Conservation (phyloP, 2,329 filamentous ascomycete genomes). For the Xylariaceae sp. region DNA sequence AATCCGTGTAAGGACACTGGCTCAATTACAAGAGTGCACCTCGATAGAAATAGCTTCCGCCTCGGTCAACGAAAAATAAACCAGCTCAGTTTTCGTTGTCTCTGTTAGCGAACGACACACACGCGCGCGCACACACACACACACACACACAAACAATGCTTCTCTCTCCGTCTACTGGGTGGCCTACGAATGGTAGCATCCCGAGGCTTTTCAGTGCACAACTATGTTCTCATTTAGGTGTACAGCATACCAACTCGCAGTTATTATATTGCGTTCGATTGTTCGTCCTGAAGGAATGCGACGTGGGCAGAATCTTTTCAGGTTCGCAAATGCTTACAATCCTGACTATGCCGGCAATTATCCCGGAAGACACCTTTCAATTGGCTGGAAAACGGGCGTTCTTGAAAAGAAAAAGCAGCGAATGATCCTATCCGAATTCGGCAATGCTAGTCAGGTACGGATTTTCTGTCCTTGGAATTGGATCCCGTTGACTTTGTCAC, state of each 20-base stretch:
- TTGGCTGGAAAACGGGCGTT: slow-evolving; percentile 3
- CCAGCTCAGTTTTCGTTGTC: too few relatives aligned
- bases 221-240: too few relatives aligned
- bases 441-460: slow-evolving; percentile 13
- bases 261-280: neutral
- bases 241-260: neutral
- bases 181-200: neutral
- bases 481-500: slow-evolving; percentile 8
- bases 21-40: neutral
- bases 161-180: neutral
- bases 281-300: slow-evolving; percentile 4
- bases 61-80: too few relatives aligned
- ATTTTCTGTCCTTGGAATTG: slow-evolving; percentile 5
- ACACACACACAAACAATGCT: neutral
- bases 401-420: neutral
- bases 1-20: slow-evolving; percentile 3
- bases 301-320: neutral
- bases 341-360: neutral
- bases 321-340: neutral
- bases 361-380: slow-evolving; percentile 3
- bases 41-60: neutral
- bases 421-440: slow-evolving; percentile 6
- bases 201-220: too few relatives aligned
- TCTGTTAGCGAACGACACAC: too few relatives aligned
- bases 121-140: too few relatives aligned